Evolutionary conservation across 768 basidiomycete species (phyloP).

Genomic region (Boletus huronensis): DNA sequence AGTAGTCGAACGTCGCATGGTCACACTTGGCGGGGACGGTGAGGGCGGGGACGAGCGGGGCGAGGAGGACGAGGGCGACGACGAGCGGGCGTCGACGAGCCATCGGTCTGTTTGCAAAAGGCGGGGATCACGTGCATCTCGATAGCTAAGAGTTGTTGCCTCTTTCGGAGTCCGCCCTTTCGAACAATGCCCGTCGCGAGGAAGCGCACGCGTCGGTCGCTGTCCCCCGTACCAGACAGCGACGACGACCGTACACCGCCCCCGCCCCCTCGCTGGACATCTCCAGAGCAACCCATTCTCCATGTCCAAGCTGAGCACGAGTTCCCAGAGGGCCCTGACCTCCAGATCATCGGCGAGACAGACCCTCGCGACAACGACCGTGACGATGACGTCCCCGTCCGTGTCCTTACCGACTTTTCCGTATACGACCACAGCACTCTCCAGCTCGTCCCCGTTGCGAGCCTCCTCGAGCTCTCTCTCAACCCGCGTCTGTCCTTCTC

Average conservation of each 20-base stretch:
- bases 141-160: no score
- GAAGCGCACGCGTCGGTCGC: slow-evolving; percentile 26
- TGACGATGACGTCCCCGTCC: slow-evolving; percentile 49
- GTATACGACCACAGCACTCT: slow-evolving; percentile 43
- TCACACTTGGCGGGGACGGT: slow-evolving; percentile 36
- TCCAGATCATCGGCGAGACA: slow-evolving; percentile 45
- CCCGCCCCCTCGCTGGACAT: slow-evolving; percentile 4
- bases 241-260: slow-evolving; percentile 11
- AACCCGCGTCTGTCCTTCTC: slow-evolving; percentile 28
- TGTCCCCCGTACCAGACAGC: slow-evolving; percentile 16
- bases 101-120: slow-evolving; percentile 8
- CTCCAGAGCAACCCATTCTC: slow-evolving; percentile 10
- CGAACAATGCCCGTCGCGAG: slow-evolving; percentile 21
- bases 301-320: slow-evolving; percentile 27
- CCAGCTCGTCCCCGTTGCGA: slow-evolving; percentile 39
- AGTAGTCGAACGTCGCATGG: slow-evolving; percentile 76
- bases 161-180: neutral
- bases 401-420: slow-evolving; percentile 50
- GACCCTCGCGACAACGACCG: slow-evolving; percentile 21
- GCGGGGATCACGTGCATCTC: slow-evolving; percentile 11
- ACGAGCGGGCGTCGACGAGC: slow-evolving; percentile 6
- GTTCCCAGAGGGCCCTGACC: slow-evolving; percentile 38
- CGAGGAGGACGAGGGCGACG: slow-evolving; percentile 9
- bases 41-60: neutral
- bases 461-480: slow-evolving; percentile 34